Evolutionary conservation across 148 eudicot genomes (phyloP), one percentile per base, ranked within the genome.

Genomic region (Vaccinium myrtillus): DNA sequence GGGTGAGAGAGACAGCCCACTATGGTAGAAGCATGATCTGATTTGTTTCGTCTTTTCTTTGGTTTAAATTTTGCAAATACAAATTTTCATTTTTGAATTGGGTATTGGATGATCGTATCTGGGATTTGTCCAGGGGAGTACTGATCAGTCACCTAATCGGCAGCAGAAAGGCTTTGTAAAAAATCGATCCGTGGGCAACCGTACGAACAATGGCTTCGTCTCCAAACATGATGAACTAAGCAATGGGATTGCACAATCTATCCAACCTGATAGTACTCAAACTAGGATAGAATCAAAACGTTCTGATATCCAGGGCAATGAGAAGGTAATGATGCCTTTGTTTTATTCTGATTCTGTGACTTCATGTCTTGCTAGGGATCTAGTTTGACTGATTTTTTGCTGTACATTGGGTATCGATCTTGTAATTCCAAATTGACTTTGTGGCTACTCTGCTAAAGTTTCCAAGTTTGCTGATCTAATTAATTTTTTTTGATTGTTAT

Each of bases 191-290:
- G 65, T 65, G 77, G 95, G 95, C 86, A 90, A 86, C 87, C 93
- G 91, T 54, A 70, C 83, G 85, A 88, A 85, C 74, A 95, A 93
- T 90, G 97, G 97, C 23, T 80, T 63, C 79, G 80, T 58, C 58
- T 67, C 91, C 23, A 94, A 91, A 86, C 94, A 89, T 78, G 94
- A 92, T 84, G 93, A 89, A 74, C 84, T 89, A 54, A 89, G 92
- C 86, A 96, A 94, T 86, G 96, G 99, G 54, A 86, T 86, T 86
- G 55, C 90, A 54, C 86, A 85, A 83, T 67, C 86, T 80, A 67
- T 14, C 71, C 88, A 91, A 84, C 73, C 86, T 84, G 89, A 63
- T 63, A n/a, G 8, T 21, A 63, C 69, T 63, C 69, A 89, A 83
- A 50, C 23, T 10, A 83, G 32, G 39, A 74, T 19, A 65, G 84